A percentile compares a stretch with the other conserved stretches of the same genome.
phyloP scores from a whole-genome alignment of 306 rosid genomes.

The Albizia julibrissin region DNA sequence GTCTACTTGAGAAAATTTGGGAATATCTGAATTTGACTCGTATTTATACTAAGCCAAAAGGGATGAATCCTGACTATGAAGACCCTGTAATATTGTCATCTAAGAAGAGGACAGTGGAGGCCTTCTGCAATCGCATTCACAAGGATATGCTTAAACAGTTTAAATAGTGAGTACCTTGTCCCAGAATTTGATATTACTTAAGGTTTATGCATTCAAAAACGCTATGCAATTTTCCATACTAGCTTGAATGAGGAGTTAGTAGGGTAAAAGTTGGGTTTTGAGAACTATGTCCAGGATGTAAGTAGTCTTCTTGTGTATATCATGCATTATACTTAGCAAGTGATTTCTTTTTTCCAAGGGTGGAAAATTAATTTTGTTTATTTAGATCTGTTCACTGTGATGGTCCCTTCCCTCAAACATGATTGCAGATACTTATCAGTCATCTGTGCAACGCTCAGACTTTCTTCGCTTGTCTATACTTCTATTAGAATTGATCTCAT shows the following conservation, averaged over 20 bases:
- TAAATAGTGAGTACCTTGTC: slow-evolving; percentile 70
- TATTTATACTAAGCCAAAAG: slow-evolving; percentile 93
- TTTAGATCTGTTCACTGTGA: background rate
- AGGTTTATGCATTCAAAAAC: slow-evolving; percentile 25
- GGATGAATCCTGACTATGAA: slow-evolving; percentile 99
- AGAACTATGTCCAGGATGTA: background rate
- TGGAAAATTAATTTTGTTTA: background rate
- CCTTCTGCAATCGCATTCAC: slow-evolving; percentile 88
- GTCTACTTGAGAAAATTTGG: slow-evolving; percentile 93
- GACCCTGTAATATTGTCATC: slow-evolving; percentile 97
- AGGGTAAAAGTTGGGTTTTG: background rate
- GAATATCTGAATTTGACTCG: slow-evolving; percentile 92
- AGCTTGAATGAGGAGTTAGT: background rate
- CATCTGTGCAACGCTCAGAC: background rate
- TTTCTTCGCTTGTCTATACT: background rate
- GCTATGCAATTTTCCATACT: background rate
- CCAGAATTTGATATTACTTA: slow-evolving; percentile 10
- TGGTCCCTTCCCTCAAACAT: background rate
- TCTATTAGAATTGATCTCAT: background rate
- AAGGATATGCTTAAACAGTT: slow-evolving; percentile 94
- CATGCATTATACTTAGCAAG: background rate
- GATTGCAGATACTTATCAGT: background rate
- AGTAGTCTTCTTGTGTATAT: slow-evolving; percentile 5
- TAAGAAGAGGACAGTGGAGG: slow-evolving; percentile 83
- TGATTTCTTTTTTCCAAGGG: background rate